These are phyloP conservation scores for Blastobotrys persicus DNA, from an alignment of 1,139 yeast genomes.

Conservation along the genomic window DNA sequence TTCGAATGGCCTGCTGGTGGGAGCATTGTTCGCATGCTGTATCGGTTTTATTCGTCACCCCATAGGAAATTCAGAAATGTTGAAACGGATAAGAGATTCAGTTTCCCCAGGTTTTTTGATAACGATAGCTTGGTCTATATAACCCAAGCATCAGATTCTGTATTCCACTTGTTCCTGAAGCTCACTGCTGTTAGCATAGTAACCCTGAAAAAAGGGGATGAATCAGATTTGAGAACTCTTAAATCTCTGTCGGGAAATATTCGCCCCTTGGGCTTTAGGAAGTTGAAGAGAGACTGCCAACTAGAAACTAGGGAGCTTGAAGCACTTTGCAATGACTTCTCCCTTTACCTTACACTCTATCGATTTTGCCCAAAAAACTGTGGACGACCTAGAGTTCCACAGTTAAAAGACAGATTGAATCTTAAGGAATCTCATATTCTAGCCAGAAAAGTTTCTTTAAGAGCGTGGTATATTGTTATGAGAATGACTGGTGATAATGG, in stretches of 20 bases:
- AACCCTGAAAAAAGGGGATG: constrained; percentile 2
- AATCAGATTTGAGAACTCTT: constrained; percentile 6
- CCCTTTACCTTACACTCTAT: constrained; percentile 19
- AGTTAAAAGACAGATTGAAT: constrained; percentile 19
- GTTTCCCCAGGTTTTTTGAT: constrained; percentile 7
- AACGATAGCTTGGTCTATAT: neutral
- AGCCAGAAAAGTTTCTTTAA: constrained; percentile 20
- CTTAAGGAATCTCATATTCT: constrained; percentile 24
- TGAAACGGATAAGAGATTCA: neutral
- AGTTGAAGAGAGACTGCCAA: constrained; percentile 17
- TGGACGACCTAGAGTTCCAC: constrained; percentile 22
- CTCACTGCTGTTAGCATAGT: constrained; percentile 17
- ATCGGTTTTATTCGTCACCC: neutral
- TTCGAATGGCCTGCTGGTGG: neutral
- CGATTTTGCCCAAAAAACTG: constrained; percentile 13
- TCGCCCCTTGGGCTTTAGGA: constrained; percentile 20
- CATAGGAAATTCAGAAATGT: constrained; percentile 1
- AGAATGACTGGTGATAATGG: constrained; percentile 16
- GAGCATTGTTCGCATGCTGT: neutral
- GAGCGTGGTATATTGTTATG: constrained; percentile 20
- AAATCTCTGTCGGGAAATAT: constrained; percentile 20
- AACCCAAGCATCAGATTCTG: constrained; percentile 14
- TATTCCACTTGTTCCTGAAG: constrained; percentile 22
- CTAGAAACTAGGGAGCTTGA: constrained; percentile 21
- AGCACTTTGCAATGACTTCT: constrained; percentile 23